Base-by-base conservation (phyloP, 306 rosid genomes). In the Albizia julibrissin region DNA sequence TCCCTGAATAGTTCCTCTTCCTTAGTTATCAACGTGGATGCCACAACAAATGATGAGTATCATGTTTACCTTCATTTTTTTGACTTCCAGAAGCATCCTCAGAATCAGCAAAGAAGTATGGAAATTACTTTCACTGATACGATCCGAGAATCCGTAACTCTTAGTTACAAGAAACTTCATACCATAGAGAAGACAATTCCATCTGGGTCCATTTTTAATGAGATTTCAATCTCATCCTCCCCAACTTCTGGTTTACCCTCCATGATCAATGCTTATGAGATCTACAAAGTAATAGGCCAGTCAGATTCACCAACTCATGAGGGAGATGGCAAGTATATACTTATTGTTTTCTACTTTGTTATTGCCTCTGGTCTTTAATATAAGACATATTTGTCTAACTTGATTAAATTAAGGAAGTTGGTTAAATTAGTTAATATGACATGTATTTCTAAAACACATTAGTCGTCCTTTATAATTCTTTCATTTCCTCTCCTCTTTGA, bases 261-360 rank as follows among this genome's bases (percentile, higher is more conserved):
- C 7, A 80, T 72, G 73, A 71, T 80, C 39, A 80, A 80, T 80
- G 83, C 79, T 31, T 56, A 21, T n/a, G 79, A 80, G 79, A 44
- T 72, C 37, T 80, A 44, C 21, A n/a, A 13, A 31, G 50, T 80
- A 15, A 5, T 72, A 0, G 50, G 29, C 10, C 73, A 44, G 9
- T 56, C 16, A 8, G 13, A 72, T 46, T 72, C 79, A 29, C 0
- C 26, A 1, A 42, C 83, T 22, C 44, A 37, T 22, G 66, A 46
- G 31, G 29, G 40, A 3, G 83, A 80, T 44, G 66, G 83, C 62
- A 80, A 29, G 42, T 44, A 44, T 44, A 29, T 44, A 44, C 50
- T 1, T 44, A 44, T 29, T 29, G 31, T 1, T 29, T 29, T 29
- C 31, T 1, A 29, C 31, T 29, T 29, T 29, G 31, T 29, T 29